Evolutionary conservation across 1,284 basidiomycete species (phyloP).

Genomic region (Xerocomus minutiporus): DNA sequence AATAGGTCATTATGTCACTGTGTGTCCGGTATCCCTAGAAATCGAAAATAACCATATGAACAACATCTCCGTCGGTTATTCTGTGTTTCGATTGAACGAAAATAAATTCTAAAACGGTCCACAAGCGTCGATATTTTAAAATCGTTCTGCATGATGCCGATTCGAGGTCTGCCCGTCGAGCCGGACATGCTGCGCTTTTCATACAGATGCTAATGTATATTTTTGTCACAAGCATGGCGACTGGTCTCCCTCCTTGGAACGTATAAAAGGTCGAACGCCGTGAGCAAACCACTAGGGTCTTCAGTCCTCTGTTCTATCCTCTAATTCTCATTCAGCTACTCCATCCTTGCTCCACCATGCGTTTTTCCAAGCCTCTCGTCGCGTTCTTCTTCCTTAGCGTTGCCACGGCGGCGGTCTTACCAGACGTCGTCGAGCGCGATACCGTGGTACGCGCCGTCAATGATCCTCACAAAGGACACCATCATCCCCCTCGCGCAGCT

Average conservation of each 20-base stretch:
- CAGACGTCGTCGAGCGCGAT: neutral
- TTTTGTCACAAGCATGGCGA: neutral
- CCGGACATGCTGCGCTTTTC: neutral
- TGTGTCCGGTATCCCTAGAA: neutral
- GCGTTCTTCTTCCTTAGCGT: slow-evolving; percentile 1
- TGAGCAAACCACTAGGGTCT: neutral
- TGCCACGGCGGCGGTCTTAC: neutral
- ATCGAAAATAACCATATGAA: neutral
- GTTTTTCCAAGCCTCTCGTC: neutral
- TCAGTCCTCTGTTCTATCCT: neutral
- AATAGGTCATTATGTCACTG: neutral
- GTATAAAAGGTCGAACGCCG: neutral
- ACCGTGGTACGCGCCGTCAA: neutral
- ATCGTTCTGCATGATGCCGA: neutral
- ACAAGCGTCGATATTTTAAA: neutral
- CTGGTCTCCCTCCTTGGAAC: neutral
- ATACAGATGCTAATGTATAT: neutral
- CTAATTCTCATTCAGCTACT: neutral
- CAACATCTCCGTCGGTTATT: neutral
- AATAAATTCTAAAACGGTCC: neutral
- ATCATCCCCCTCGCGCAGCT: neutral
- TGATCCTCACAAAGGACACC: neutral
- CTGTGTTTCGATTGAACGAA: neutral
- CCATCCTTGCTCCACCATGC: neutral
- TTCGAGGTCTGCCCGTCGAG: neutral